Percentiles rank a stretch among this genome's conserved stretches.
Conservation (phyloP, 768 basidiomycete species). For the Boletus barrowsii region DNA sequence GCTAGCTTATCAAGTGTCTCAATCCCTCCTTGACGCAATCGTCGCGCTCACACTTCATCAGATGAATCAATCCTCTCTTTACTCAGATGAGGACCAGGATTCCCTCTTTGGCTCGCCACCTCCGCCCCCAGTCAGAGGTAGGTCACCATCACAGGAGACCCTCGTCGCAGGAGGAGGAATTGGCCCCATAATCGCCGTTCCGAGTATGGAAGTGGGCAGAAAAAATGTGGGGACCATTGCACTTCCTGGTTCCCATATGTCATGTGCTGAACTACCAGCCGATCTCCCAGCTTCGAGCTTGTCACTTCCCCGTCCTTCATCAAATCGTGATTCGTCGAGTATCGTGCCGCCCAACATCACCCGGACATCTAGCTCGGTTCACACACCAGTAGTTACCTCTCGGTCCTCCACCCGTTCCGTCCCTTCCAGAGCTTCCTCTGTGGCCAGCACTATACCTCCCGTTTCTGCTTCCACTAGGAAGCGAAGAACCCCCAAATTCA, state of each 20-base stretch:
- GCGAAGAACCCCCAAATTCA: conserved; percentile 34
- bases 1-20: conserved; percentile 14
- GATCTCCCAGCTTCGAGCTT: conserved; percentile 71
- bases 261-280: conserved; percentile 82
- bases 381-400: conserved; percentile 6
- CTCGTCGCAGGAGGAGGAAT: conserved; percentile 17
- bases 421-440: conserved; percentile 13
- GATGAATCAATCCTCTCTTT: conserved; percentile 16
- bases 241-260: conserved; percentile 90
- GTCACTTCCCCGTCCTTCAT: conserved; percentile 13
- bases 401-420: conserved; percentile 10
- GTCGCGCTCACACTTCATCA: conserved; percentile 16
- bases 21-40: conserved; percentile 9
- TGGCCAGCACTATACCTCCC: not conserved
- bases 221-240: conserved; percentile 94
- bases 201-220: conserved; percentile 12
- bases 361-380: not conserved
- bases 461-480: conserved; percentile 25
- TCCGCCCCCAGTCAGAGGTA: conserved; percentile 69
- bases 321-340: conserved; percentile 33
- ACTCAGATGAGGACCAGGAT: conserved; percentile 44
- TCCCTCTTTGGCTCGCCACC: conserved; percentile 83
- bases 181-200: conserved; percentile 25
- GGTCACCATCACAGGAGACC: conserved; percentile 61
- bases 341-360: conserved; percentile 32